phyloP scores from a whole-genome alignment of 1,139 yeast genomes.

The Arxiozyma slooffiae region DNA sequence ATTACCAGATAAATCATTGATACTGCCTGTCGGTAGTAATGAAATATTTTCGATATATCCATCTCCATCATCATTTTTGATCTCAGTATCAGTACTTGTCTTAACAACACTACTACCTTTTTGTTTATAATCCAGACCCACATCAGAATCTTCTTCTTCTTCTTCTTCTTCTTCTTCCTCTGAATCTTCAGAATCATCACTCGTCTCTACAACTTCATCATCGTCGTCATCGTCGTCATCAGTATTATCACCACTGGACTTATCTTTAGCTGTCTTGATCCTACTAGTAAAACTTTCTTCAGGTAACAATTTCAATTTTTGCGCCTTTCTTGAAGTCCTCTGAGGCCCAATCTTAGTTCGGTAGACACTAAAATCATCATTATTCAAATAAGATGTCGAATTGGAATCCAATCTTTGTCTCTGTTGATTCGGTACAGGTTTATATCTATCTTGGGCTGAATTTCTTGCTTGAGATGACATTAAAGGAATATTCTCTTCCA shows the following conservation, averaged over 20 bases:
- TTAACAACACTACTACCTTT: conserved; percentile 12
- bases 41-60: background rate
- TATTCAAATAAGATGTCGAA: background rate
- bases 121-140: background rate
- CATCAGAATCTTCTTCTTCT: background rate
- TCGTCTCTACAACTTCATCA: conserved; percentile 12
- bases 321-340: conserved; percentile 79
- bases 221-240: background rate
- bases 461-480: background rate
- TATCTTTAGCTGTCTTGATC: background rate
- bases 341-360: conserved; percentile 58
- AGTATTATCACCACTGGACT: background rate
- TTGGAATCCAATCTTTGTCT: background rate
- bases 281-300: conserved; percentile 47
- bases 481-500: background rate
- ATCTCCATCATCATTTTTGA: background rate
- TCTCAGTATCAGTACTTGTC: background rate
- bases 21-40: background rate
- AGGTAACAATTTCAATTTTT: conserved; percentile 76
- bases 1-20: background rate
- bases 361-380: background rate
- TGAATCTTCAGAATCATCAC: conserved; percentile 1
- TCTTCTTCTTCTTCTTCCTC: conserved; percentile 1
- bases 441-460: background rate
- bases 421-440: background rate